Evolutionary conservation across 495 filamentous ascomycete species (phyloP), one percentile per base, ranked within the genome.

Genomic region (Penicillium canariense): DNA sequence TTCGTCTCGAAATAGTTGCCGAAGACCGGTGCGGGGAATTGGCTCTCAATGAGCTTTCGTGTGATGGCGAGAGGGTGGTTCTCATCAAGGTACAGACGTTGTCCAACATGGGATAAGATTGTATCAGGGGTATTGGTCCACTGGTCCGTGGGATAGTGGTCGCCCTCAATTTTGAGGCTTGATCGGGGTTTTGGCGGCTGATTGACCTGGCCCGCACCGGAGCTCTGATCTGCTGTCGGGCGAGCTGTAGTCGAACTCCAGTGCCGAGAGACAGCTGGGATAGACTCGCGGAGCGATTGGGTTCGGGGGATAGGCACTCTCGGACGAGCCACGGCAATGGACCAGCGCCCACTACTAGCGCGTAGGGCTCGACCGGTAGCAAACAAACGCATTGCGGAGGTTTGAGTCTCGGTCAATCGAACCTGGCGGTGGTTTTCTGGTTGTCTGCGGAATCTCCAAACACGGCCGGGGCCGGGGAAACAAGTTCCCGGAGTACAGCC

Each of bases 21-120:
- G 76, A 83, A 97, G 12, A 75, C 81, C 2, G 88, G 84, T 4
- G 63, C 57, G 1, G 90, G 84, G 68, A 97, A 98, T 59, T 85
- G 84, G 50, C 90, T 91, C 72, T 97, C 92, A 61, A 98, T 91
- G 52, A 98, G 84, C 55, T 88, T 80, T 36, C 95, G 86, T 4
- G 94, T 97, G 63, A 97, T 94, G 52, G 84, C 81, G 25, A 98
- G 78, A 14, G 94, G 94, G 69, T 98, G 94, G 68, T 93, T 85
- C 58, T 85, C 84, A 70, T 93, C 84, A 18, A 95, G 79, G 69
- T 97, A 92, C 5, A 98, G 79, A 46, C 83, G 84, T 45, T 88
- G 86, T 39, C 82, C 77, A 46, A 95, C 77, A 52, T 84, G 80
- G 12, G 85, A 79, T 46, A 91, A 76, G 53, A 98, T 89, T 50